These are phyloP conservation scores for Sporobolomyces phaffii DNA, from an alignment of 768 basidiomycete genomes.

Conservation along the genomic window DNA sequence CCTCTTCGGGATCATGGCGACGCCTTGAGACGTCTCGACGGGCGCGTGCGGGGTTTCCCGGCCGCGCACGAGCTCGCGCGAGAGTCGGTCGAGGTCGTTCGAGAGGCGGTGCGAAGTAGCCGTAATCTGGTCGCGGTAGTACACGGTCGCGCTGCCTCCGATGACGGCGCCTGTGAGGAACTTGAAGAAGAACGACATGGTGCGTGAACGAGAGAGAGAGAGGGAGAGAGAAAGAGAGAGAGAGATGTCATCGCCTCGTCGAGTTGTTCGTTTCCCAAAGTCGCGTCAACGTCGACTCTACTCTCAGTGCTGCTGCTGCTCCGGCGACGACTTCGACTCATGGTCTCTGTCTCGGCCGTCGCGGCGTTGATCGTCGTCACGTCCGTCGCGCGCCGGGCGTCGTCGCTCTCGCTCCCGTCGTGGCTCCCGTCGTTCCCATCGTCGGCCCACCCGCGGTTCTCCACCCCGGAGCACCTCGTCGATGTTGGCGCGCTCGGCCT, in stretches of 20 bases:
- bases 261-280: no score
- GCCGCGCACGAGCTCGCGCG: slow-evolving; percentile 5
- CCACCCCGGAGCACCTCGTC: slow-evolving; percentile 71
- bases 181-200: slow-evolving; percentile 31
- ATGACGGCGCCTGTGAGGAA: slow-evolving; percentile 12
- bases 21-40: neutral
- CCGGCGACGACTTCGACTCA: neutral
- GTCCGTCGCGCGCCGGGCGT: neutral
- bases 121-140: slow-evolving; percentile 21
- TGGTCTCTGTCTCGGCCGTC: neutral
- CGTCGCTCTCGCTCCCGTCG: neutral
- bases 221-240: neutral
- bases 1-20: slow-evolving; percentile 14
- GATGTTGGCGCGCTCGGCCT: slow-evolving; percentile 75
- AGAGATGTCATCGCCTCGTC: neutral
- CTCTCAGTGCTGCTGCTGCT: neutral
- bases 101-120: neutral
- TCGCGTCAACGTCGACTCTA: no score
- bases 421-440: slow-evolving; percentile 12
- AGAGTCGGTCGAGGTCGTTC: slow-evolving; percentile 3
- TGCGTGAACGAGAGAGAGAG: neutral
- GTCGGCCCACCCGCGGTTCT: slow-evolving; percentile 55
- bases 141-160: slow-evolving; percentile 15
- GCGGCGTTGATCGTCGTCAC: neutral
- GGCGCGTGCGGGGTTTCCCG: neutral